Evolutionary conservation across 768 basidiomycete genomes (phyloP), one percentile per base, ranked within the genome.

Genomic region (Fomitopsis pulvina): DNA sequence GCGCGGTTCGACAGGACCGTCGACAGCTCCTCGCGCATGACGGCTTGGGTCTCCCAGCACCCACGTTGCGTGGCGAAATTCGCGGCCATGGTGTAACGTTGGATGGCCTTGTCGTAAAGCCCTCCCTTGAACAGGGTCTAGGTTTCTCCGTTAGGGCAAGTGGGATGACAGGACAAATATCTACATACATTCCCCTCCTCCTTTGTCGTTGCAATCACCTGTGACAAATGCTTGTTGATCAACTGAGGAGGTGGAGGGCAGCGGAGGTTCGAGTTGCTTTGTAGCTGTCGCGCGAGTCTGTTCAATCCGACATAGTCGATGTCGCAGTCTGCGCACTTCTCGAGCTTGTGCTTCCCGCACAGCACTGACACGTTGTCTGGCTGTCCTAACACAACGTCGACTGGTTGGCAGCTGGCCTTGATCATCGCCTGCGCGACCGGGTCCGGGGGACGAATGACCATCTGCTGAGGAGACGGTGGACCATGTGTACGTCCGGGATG

Each of bases 181-280:
- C 43, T 27, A 73, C 90, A 61, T 61, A 92, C 92, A 66, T 99
- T 99, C 52, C 96, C 96, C 54, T 95, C 90, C 42, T 98, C 95
- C 63, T 97, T 97, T 4, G 85, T 83, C 41, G 75, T 71, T 12
- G 79, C 84, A 49, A 97, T 79, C 20, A 81, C 76, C 56, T 84
- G 79, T 0, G 87, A 78, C 18, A 95, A 70, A 54, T 87, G 85
- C 60, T 83, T 82, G 7, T 84, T 82, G 44, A 87, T 71, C 42
- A 92, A 74, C 53, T 81, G 85, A 25, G 82, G 78, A 3, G 92
- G 92, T 1, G 92, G 93, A 20, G 83, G 92, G 59, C 87, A 88
- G 43, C 80, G 76, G 16, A 89, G 69, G 54, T 74, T 78, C 25
- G 87, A 84, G 61, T 92, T 83, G 56, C 73, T 66, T 53, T 77